A percentile compares a stretch with the other conserved stretches of the same genome.
Conservation (phyloP, 495 filamentous ascomycete genomes). For the Choiromyces venosus region DNA sequence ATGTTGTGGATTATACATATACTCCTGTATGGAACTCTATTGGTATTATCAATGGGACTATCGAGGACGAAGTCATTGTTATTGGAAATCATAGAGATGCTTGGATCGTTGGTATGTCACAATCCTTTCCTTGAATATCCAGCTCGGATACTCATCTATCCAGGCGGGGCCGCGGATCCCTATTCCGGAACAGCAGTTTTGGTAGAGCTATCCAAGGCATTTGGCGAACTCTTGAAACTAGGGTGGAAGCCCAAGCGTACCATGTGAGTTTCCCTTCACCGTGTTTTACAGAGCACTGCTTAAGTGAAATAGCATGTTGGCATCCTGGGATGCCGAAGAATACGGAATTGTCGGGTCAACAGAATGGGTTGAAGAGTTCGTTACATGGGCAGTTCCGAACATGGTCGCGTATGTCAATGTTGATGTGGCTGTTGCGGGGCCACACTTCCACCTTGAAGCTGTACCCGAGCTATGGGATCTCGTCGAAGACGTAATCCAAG, state of each 20-base stretch:
- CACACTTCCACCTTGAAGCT: slow-evolving; percentile 17
- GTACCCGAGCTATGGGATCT: slow-evolving; percentile 74
- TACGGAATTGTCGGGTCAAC: slow-evolving; percentile 55
- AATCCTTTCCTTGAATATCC: neutral
- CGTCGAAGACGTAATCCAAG: slow-evolving; percentile 61
- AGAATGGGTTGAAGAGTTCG: slow-evolving; percentile 64
- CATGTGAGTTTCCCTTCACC: slow-evolving; percentile 42
- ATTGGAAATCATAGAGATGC: slow-evolving; percentile 95
- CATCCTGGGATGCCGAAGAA: slow-evolving; percentile 73
- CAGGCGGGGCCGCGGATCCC: slow-evolving; percentile 47
- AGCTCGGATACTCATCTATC: neutral
- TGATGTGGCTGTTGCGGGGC: slow-evolving; percentile 57
- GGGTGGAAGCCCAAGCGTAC: slow-evolving; percentile 53
- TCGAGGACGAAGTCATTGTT: slow-evolving; percentile 77
- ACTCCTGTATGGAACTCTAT: slow-evolving; percentile 95
- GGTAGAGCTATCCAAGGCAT: slow-evolving; percentile 44
- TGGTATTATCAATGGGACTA: slow-evolving; percentile 85
- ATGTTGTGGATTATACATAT: slow-evolving; percentile 80
- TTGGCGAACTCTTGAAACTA: slow-evolving; percentile 44
- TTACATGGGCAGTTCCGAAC: slow-evolving; percentile 72
- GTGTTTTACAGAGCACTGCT: neutral
- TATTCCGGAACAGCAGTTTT: slow-evolving; percentile 48
- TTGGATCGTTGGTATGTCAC: slow-evolving; percentile 54
- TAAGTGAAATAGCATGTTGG: slow-evolving; percentile 50
- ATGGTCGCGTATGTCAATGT: slow-evolving; percentile 71